A percentile compares a stretch with the other conserved stretches of the same genome.
phyloP scores from a whole-genome alignment of 1,284 basidiomycete genomes.

The Grifola frondosa region DNA sequence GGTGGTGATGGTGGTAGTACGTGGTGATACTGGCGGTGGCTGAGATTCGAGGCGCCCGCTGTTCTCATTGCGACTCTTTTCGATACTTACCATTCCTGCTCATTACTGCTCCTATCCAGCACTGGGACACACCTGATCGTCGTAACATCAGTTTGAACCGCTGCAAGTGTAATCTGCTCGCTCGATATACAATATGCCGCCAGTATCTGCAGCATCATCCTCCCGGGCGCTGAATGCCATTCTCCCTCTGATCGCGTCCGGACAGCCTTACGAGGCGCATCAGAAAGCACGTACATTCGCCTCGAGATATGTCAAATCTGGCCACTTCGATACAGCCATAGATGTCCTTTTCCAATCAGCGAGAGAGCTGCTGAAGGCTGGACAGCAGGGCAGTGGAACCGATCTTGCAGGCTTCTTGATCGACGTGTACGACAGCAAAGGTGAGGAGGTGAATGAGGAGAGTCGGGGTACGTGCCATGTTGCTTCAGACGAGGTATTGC shows the following conservation, averaged over 20 bases:
- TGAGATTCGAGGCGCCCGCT: too few relatives aligned
- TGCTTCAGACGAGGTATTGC: constrained; percentile 13
- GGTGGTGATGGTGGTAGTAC: too few relatives aligned
- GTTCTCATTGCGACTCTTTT: too few relatives aligned
- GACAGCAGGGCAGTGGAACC: constrained; percentile 84
- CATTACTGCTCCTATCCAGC: too few relatives aligned
- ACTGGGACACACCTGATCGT: too few relatives aligned
- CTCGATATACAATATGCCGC: constrained; percentile 24
- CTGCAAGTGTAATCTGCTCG: too few relatives aligned
- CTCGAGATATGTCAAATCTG: constrained; percentile 78
- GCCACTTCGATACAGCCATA: constrained; percentile 78
- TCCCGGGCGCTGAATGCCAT: constrained; percentile 73
- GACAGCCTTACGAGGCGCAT: constrained; percentile 86
- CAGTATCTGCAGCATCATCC: constrained; percentile 41
- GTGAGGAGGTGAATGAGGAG: constrained; percentile 66
- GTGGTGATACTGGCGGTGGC: too few relatives aligned
- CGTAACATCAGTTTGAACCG: too few relatives aligned
- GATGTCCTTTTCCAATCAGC: constrained; percentile 87
- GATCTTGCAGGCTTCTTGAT: constrained; percentile 80
- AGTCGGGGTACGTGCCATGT: constrained; percentile 63
- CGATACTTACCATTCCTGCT: too few relatives aligned
- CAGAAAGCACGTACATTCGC: constrained; percentile 95
- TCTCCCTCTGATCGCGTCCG: constrained; percentile 66
- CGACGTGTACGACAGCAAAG: constrained; percentile 77
- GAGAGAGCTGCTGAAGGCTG: constrained; percentile 80